Percentiles rank a stretch among this genome's conserved stretches.
These are phyloP conservation scores for Kluyveromyces aestuarii DNA, from an alignment of 805 yeast genomes.

Conservation along the genomic window DNA sequence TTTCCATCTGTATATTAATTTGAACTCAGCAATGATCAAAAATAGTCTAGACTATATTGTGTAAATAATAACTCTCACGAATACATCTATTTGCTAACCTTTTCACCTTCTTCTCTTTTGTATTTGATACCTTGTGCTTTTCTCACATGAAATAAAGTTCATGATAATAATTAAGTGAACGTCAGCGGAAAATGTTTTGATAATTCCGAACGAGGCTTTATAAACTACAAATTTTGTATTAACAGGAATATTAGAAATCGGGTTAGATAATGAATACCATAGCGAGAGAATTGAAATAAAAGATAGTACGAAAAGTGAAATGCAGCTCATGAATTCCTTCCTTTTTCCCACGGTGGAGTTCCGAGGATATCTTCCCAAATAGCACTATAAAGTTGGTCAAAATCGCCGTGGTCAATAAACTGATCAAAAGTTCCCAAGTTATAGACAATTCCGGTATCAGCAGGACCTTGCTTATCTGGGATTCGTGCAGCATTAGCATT, in stretches of 20 bases:
- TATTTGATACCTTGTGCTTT: no score
- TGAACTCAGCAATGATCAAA: background rate
- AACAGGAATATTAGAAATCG: no score
- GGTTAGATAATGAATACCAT: background rate
- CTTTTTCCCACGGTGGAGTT: background rate
- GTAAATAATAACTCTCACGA: background rate
- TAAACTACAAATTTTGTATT: no score
- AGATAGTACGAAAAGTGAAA: background rate
- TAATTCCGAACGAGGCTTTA: no score
- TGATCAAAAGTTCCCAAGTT: slow-evolving; percentile 26
- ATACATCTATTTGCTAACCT: background rate
- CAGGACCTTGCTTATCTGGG: background rate
- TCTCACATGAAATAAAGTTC: no score
- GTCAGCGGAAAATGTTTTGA: no score
- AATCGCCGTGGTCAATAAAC: slow-evolving; percentile 21
- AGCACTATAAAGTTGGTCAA: slow-evolving; percentile 18
- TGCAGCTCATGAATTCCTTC: background rate
- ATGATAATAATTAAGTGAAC: no score
- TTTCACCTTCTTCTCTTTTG: no score
- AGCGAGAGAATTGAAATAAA: no score
- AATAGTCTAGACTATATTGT: no score
- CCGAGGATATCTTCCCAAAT: slow-evolving; percentile 19
- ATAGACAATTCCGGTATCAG: slow-evolving; percentile 3
- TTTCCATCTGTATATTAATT: background rate
- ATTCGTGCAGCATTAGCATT: background rate